phyloP scores from a whole-genome alignment of 352 stramenopile species.

The Globisporangium ultimum region DNA sequence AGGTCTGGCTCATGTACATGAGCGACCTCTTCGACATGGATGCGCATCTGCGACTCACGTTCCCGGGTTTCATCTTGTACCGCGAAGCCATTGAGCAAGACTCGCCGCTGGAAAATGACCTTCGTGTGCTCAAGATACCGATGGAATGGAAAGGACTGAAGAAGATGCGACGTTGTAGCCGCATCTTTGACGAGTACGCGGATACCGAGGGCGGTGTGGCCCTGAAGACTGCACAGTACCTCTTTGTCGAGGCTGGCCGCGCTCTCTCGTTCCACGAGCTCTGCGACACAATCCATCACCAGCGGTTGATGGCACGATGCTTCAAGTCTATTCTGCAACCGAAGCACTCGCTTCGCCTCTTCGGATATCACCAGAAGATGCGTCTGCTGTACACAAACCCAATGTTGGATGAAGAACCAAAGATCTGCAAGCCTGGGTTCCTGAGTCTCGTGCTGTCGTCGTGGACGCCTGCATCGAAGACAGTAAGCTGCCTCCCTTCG shows the following conservation, averaged over 20 bases:
- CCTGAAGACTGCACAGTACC: conserved; percentile 38
- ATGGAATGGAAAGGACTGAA: conserved; percentile 35
- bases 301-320: conserved; percentile 38
- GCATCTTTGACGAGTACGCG: conserved; percentile 50
- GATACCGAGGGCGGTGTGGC: conserved; percentile 28
- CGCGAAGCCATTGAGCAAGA: conserved; percentile 45
- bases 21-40: conserved; percentile 49
- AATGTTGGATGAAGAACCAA: conserved; percentile 31
- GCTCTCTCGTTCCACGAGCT: conserved; percentile 31
- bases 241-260: conserved; percentile 44
- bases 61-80: conserved; percentile 57
- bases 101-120: conserved; percentile 33
- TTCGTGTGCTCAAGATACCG: conserved; percentile 36
- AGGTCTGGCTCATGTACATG: conserved; percentile 71
- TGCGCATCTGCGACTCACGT: conserved; percentile 33
- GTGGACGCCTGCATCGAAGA: conserved; percentile 32
- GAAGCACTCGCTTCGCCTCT: conserved; percentile 57
- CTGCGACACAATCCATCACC: conserved; percentile 28
- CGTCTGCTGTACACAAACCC: conserved; percentile 31
- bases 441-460: conserved; percentile 44
- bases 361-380: conserved; percentile 64
- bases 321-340: conserved; percentile 33
- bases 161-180: conserved; percentile 17
- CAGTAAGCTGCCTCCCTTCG: conserved; percentile 20
- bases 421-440: conserved; percentile 43